phyloP scores from a whole-genome alignment of 148 eudicot species.

The Rhododendron kiyosumense region DNA sequence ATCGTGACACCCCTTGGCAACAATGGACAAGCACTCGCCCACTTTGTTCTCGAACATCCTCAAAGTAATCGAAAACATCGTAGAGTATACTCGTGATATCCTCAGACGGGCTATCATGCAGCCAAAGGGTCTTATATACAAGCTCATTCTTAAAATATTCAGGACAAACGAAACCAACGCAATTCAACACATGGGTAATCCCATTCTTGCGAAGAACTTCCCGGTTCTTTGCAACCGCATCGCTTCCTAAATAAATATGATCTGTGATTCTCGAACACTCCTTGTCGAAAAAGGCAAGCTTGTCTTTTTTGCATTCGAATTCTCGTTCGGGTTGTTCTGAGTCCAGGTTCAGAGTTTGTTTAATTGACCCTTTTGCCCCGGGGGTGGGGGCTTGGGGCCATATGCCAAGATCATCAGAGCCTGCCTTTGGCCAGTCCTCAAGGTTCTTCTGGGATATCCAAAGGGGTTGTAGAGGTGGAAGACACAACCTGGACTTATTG shows the following conservation, averaged over 20 bases:
- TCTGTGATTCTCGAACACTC: conserved; percentile 80
- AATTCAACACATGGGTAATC: conserved; percentile 89
- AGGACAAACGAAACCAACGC: conserved; percentile 91
- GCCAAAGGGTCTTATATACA: conserved; percentile 88
- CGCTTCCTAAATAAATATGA: conserved; percentile 89
- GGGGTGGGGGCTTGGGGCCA: conserved; percentile 87
- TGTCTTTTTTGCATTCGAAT: conserved; percentile 66
- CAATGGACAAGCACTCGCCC: conserved; percentile 95
- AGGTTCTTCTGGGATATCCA: conserved; percentile 48
- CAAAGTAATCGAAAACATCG: conserved; percentile 95
- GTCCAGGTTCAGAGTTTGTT: conserved; percentile 11
- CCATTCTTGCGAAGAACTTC: conserved; percentile 64
- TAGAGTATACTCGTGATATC: conserved; percentile 89
- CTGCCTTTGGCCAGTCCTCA: conserved; percentile 94
- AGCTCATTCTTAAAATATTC: conserved; percentile 86
- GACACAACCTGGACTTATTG: conserved; percentile 53
- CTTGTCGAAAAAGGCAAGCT: conserved; percentile 77
- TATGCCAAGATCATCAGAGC: conserved; percentile 89
- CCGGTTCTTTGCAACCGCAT: conserved; percentile 68
- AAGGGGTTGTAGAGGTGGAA: conserved; percentile 81
- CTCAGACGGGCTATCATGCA: conserved; percentile 88
- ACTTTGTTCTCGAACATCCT: conserved; percentile 77
- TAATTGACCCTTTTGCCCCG: conserved; percentile 43
- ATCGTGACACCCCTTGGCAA: conserved; percentile 90
- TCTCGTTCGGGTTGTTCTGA: conserved; percentile 28